A percentile compares a stretch with the other conserved stretches of the same genome.
Conservation (phyloP, 1,284 basidiomycete species). For the Grifola frondosa region DNA sequence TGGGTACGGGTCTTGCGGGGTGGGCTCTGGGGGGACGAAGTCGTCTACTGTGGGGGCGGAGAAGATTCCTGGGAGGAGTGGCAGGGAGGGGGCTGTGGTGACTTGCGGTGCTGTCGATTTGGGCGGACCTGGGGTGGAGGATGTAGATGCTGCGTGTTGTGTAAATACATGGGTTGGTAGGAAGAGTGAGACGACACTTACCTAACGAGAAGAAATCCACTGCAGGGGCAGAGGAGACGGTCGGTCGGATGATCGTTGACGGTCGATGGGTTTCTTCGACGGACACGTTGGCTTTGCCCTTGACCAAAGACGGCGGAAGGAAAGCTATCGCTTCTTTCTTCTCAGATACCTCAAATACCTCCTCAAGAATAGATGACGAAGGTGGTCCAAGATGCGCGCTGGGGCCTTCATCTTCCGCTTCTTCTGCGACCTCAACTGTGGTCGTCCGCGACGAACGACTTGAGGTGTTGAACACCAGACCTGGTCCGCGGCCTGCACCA, state of each 20-base stretch:
- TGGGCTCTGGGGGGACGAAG: constrained; percentile 76
- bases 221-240: constrained; percentile 39
- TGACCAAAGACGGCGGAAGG: constrained; percentile 56
- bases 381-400: constrained; percentile 10
- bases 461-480: constrained; percentile 53
- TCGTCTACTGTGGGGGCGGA: constrained; percentile 70
- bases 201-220: constrained; percentile 70
- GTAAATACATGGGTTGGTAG: constrained; percentile 6
- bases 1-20: constrained; percentile 75
- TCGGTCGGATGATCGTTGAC: constrained; percentile 27
- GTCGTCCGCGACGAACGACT: constrained; percentile 10
- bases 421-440: constrained; percentile 27
- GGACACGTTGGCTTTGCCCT: constrained; percentile 60
- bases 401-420: constrained; percentile 11
- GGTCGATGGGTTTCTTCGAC: constrained; percentile 50
- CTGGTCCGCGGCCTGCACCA: constrained; percentile 60
- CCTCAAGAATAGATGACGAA: constrained; percentile 11
- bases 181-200: constrained; percentile 15
- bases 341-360: constrained; percentile 14
- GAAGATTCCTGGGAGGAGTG: constrained; percentile 39
- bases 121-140: constrained; percentile 14
- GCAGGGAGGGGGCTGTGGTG: constrained; percentile 13
- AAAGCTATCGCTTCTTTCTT: constrained; percentile 42
- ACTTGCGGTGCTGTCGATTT: constrained; percentile 27
- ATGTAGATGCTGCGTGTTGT: constrained; percentile 22